Evolutionary conservation across 2,329 filamentous ascomycete genomes (phyloP), one percentile per base, ranked within the genome.

Genomic region (Diplodia mutila): DNA sequence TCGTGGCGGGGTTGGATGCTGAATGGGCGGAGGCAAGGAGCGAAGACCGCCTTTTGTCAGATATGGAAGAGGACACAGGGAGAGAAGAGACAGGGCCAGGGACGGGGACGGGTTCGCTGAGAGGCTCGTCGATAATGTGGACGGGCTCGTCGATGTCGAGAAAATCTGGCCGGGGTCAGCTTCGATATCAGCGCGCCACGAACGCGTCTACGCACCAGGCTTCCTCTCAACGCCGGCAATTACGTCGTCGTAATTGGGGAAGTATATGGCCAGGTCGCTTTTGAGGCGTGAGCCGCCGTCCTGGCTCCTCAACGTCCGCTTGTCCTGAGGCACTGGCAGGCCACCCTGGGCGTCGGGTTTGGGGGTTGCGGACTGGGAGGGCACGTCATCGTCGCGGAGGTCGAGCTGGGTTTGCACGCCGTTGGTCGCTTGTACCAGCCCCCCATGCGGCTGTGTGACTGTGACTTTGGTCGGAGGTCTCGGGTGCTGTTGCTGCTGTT

Each of bases 231-330:
- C 90, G 76, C 96, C 92, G 70, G 92, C 93, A 80, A 98, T 93
- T 72, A 97, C 87, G 77, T 97, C 92, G 79, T 97, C 94, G 79
- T 97, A 98, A 75, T 96, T 94, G 64, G 91, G 89, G 75, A 98
- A 97, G 80, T 97, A 98, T 57, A 89, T 87, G 46, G 93, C 90
- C 69, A 98, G 85, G 76, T 97, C 94, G 80, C 93, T 97, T 84
- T 96, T 97, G 80, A 93, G 90, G 72, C 92, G 86, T 63, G 90
- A 90, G 12, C 90, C 91, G 74, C 86, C 86, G 76, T 97, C 93
- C 74, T 96, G 91, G 64, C 93, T 97, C 70, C 94, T 88, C 77
- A 97, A 83, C 76, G 93, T 94, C 74, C 94, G 83, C 77, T 87
- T 90, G 72, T 91, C 89, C 69, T 88, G 70, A 9, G 52, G 57